Evolutionary conservation across 768 basidiomycete species (phyloP).

Genomic region (Favolaschia claudopus): DNA sequence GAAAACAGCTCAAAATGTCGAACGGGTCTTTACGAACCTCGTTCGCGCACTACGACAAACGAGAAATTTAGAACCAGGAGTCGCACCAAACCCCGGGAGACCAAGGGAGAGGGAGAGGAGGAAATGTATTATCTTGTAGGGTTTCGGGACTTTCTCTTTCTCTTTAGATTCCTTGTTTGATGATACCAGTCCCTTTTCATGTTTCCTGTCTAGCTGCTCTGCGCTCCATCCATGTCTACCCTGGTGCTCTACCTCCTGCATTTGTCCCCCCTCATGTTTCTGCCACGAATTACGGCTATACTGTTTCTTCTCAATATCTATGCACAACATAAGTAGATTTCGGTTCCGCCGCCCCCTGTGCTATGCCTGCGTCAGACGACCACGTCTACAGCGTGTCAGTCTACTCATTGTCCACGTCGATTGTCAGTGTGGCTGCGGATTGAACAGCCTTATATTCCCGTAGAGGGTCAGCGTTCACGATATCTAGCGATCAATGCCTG

Average conservation of each 20-base stretch:
- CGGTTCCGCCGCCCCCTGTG: conserved; percentile 1
- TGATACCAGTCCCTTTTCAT: conserved; percentile 75
- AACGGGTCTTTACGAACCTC: conserved; percentile 86
- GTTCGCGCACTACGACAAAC: conserved; percentile 84
- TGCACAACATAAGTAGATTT: not conserved
- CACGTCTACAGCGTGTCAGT: conserved; percentile 17
- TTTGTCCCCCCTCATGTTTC: conserved; percentile 32
- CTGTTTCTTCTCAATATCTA: not conserved
- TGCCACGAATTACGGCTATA: conserved; percentile 15
- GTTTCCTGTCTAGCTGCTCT: conserved; percentile 43
- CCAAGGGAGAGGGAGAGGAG: conserved; percentile 55
- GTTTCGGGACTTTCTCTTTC: conserved; percentile 62
- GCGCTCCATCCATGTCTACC: conserved; percentile 34
- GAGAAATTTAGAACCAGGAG: conserved; percentile 59
- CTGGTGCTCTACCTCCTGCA: too few relatives aligned
- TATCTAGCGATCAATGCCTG: conserved; percentile 6
- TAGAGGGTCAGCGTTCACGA: not conserved
- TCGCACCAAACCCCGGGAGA: conserved; percentile 46
- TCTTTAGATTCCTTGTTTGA: conserved; percentile 80
- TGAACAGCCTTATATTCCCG: conserved; percentile 5
- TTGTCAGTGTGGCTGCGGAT: conserved; percentile 13
- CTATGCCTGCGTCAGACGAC: conserved; percentile 13
- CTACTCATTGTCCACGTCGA: conserved; percentile 20
- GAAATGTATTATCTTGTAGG: conserved; percentile 87
- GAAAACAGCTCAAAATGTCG: conserved; percentile 93